Evolutionary conservation across 495 filamentous ascomycete species (phyloP), one percentile per base, ranked within the genome.

Genomic region (Podospora didyma): DNA sequence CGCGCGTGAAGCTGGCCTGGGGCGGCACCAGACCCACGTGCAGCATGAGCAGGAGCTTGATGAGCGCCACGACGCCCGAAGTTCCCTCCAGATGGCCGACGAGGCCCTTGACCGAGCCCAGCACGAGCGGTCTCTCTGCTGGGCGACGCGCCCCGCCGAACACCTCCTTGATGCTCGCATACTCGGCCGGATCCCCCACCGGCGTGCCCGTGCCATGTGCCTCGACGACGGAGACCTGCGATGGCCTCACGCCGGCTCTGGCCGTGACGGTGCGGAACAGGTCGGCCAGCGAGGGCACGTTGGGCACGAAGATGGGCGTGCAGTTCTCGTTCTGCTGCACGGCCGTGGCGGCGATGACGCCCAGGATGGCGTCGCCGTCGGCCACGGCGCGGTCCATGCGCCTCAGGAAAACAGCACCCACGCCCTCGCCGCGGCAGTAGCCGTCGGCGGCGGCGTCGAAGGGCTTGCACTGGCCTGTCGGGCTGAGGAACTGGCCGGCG

Each of bases 361-460:
- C 82, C 12, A 83, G 71, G 26, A 89, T 80, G 9, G 74, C 75
- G 58, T 82, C 73, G 5, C 73, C 71, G 50, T 80, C 73, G 3
- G 55, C 44, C 4, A 80, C 21, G 6, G 80, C 86, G 23, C 79
- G 72, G 0, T 50, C 52, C 1, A 87, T 62, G 7, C 57, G 62
- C 66, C 89, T 89, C 1, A 90, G 41, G 5, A 80, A 67, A 0
- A 88, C 46, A 1, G 70, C 68, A 37, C 68, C 73, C 19, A 84
- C 56, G 1, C 76, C 86, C 58, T 90, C 87, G 1, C 73, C 86
- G 9, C 86, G 71, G 1, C 69, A 82, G 64, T 86, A 89, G 0
- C 87, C 87, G 65, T 86, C 75, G 7, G 84, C 87, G 0, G 60
- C 51, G 2, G 74, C 73, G 60, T 86, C 82, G 54, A 86, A 91